Conservation (phyloP, 768 basidiomycete genomes). For the Phlegmacium glaucopus region DNA sequence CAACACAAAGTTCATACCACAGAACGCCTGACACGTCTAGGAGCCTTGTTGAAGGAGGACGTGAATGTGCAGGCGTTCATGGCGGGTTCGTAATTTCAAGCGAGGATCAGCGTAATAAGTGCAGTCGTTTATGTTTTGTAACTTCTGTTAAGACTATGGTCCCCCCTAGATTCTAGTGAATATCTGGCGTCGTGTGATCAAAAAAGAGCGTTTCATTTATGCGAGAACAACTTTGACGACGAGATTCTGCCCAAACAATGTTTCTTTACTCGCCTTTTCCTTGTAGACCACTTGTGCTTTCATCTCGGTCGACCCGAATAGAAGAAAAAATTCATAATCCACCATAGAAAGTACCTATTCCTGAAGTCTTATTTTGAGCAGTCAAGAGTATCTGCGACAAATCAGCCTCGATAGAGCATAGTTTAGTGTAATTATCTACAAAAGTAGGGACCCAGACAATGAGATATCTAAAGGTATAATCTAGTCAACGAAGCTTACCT, state of each 20-base stretch:
- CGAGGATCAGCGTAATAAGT: constrained; percentile 94
- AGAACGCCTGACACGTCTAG: constrained; percentile 55
- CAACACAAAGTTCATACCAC: constrained; percentile 58
- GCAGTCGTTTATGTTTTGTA: too few species aligned
- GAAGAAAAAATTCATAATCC: constrained; percentile 40
- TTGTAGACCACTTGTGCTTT: constrained; percentile 50
- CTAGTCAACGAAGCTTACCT: neutral
- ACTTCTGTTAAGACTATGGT: neutral
- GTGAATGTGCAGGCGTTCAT: constrained; percentile 65
- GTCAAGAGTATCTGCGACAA: constrained; percentile 20
- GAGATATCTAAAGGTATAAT: neutral
- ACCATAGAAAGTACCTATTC: constrained; percentile 26
- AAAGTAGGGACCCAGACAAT: neutral
- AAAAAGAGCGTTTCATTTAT: constrained; percentile 83
- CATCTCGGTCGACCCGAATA: constrained; percentile 53
- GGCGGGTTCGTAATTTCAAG: too few species aligned
- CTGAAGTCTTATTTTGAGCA: constrained; percentile 11
- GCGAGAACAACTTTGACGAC: too few species aligned
- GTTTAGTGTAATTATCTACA: constrained; percentile 24
- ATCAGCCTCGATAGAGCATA: constrained; percentile 27
- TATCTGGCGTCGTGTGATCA: constrained; percentile 84
- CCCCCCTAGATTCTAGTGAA: constrained; percentile 72
- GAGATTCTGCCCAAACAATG: too few species aligned
- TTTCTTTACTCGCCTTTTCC: constrained; percentile 36
- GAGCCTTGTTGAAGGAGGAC: constrained; percentile 64